Conservation (phyloP, 768 basidiomycete species). For the Boletellus emodensis region DNA sequence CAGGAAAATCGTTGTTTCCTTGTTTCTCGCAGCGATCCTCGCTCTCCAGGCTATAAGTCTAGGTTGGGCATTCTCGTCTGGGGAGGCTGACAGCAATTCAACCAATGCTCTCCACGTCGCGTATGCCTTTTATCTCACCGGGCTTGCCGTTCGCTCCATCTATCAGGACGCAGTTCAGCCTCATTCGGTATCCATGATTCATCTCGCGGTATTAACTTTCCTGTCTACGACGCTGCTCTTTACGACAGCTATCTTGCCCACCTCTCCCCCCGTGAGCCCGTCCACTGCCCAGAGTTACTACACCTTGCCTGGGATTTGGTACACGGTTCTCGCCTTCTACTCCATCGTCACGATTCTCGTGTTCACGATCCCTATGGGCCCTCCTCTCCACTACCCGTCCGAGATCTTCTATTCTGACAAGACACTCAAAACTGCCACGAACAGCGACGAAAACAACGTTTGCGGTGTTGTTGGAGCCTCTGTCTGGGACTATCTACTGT, state of each 20-base stretch:
- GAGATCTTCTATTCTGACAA: conserved; percentile 73
- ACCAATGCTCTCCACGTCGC: conserved; percentile 43
- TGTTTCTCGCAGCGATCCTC: conserved; percentile 44
- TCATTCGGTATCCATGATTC: conserved; percentile 50
- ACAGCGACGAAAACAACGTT: conserved; percentile 69
- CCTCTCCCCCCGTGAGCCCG: conserved; percentile 33
- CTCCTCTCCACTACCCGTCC: conserved; percentile 69
- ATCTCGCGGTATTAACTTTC: conserved; percentile 56
- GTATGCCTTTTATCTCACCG: conserved; percentile 59
- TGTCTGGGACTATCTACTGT: conserved; percentile 52
- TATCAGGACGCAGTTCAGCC: conserved; percentile 37
- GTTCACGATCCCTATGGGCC: conserved; percentile 62
- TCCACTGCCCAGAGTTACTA: conserved; percentile 21
- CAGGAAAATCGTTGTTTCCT: conserved; percentile 50
- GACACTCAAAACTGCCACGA: conserved; percentile 54
- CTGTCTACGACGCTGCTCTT: conserved; percentile 45
- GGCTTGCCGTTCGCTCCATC: conserved; percentile 50
- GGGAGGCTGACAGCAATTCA: conserved; percentile 31
- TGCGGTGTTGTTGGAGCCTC: conserved; percentile 53
- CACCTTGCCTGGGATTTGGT: conserved; percentile 43
- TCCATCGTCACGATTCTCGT: conserved; percentile 40
- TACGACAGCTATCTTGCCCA: conserved; percentile 55
- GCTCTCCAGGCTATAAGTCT: conserved; percentile 50
- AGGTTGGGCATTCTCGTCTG: conserved; percentile 40
- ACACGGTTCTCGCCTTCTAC: conserved; percentile 49